Evolutionary conservation across 2,329 filamentous ascomycete genomes (phyloP).

Genomic region (Xylaria sp.): DNA sequence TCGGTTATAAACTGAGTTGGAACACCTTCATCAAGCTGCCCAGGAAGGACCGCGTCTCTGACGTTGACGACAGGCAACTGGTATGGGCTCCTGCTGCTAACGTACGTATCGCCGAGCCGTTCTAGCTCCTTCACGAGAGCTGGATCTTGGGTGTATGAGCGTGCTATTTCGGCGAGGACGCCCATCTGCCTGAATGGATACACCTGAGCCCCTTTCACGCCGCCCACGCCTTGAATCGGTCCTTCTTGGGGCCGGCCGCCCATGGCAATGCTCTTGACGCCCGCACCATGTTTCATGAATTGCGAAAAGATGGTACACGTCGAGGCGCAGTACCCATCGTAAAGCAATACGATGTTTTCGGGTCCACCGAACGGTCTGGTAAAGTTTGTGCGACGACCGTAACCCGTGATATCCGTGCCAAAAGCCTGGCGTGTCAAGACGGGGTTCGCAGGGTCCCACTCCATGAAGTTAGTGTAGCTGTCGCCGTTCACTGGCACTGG

Average conservation of each 20-base stretch:
- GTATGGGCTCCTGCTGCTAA: slow-evolving; percentile 27
- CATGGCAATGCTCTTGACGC: slow-evolving; percentile 35
- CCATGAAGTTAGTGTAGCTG: slow-evolving; percentile 31
- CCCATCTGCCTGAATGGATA: slow-evolving; percentile 27
- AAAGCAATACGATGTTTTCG: slow-evolving; percentile 36
- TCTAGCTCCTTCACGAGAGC: slow-evolving; percentile 16
- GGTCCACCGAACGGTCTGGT: slow-evolving; percentile 33
- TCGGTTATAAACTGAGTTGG: slow-evolving; percentile 35
- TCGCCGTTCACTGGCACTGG: slow-evolving; percentile 22
- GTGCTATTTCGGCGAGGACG: slow-evolving; percentile 24
- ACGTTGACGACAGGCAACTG: slow-evolving; percentile 32
- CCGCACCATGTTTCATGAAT: slow-evolving; percentile 33
- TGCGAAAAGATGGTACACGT: slow-evolving; percentile 36
- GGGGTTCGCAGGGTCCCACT: slow-evolving; percentile 34
- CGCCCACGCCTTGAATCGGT: slow-evolving; percentile 31
- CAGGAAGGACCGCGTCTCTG: slow-evolving; percentile 29
- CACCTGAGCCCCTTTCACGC: slow-evolving; percentile 30
- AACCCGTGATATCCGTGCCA: slow-evolving; percentile 32
- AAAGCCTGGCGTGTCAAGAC: slow-evolving; percentile 25
- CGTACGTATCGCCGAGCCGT: slow-evolving; percentile 27
- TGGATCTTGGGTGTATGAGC: slow-evolving; percentile 14
- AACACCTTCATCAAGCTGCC: slow-evolving; percentile 21
- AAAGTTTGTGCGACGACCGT: slow-evolving; percentile 34
- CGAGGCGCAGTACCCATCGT: slow-evolving; percentile 38
- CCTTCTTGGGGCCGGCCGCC: slow-evolving; percentile 28